A percentile compares a stretch with the other conserved stretches of the same genome.
These are phyloP conservation scores for Eremochloa ophiuroides DNA, from an alignment of 176 grass and related monocot genomes.

Conservation along the genomic window DNA sequence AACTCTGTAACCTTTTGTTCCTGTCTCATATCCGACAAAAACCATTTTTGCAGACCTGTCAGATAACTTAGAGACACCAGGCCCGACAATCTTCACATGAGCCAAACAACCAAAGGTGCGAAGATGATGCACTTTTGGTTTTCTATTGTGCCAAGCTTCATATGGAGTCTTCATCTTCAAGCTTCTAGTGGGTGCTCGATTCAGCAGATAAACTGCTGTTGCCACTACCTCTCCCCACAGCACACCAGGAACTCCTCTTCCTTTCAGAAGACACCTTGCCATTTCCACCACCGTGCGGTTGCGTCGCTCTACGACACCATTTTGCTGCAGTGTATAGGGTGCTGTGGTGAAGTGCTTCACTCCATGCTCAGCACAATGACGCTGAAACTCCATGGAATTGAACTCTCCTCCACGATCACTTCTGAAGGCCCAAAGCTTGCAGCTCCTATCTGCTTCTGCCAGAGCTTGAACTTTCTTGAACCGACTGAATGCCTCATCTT, in stretches of 20 bases:
- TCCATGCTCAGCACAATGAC: fast-evolving
- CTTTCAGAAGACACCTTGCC: not conserved
- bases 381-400: too few species aligned
- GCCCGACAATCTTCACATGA: not conserved
- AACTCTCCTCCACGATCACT: not conserved
- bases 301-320: not conserved
- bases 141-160: not conserved
- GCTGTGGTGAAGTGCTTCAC: not conserved
- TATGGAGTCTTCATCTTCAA: not conserved
- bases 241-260: not conserved
- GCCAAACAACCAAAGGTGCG: not conserved
- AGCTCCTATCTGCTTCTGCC: too few species aligned
- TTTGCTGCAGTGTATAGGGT: not conserved
- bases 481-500: not conserved
- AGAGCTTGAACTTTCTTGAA: not conserved
- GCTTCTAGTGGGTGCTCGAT: not conserved
- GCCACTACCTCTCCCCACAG: not conserved
- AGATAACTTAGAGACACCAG: not conserved
- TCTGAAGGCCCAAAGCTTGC: too few species aligned
- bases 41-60: not conserved
- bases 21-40: not conserved
- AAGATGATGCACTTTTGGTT: not conserved
- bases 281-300: not conserved
- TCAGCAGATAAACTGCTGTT: not conserved
- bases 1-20: not conserved